A percentile compares a stretch with the other conserved stretches of the same genome.
Conservation (phyloP, 306 rosid species). For the Herpetospermum pedunculosum region DNA sequence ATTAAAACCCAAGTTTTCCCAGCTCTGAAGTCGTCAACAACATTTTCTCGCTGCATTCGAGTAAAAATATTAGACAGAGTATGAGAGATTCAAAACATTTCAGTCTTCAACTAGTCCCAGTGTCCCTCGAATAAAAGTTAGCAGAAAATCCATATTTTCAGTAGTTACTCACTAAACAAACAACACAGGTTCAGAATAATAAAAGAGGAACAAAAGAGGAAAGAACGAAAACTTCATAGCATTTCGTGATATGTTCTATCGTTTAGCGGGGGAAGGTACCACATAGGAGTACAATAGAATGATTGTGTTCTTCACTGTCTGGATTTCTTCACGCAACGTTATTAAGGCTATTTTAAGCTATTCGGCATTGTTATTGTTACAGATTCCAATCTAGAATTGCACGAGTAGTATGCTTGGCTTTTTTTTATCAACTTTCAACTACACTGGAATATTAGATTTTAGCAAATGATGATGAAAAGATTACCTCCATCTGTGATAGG, state of each 20-base stretch:
- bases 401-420: neutral
- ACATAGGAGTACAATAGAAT: neutral
- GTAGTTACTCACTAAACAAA: neutral
- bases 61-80: neutral
- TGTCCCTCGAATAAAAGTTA: neutral
- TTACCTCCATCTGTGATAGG: slow-evolving; percentile 65
- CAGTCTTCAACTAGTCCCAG: neutral
- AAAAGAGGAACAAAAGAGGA: neutral
- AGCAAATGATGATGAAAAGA: slow-evolving; percentile 5
- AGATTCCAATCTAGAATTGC: neutral
- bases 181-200: too few species aligned
- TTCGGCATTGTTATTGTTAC: neutral
- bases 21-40: slow-evolving; percentile 79
- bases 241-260: neutral
- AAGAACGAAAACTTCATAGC: neutral
- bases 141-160: neutral
- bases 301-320: neutral
- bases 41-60: slow-evolving; percentile 68
- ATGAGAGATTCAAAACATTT: too few species aligned
- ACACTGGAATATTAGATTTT: neutral
- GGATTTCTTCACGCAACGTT: neutral
- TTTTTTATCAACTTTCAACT: neutral
- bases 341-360: neutral
- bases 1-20: slow-evolving; percentile 95
- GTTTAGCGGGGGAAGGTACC: neutral